Evolutionary conservation across 495 filamentous ascomycete genomes (phyloP).

Genomic region (Hypoxylon perforatum): DNA sequence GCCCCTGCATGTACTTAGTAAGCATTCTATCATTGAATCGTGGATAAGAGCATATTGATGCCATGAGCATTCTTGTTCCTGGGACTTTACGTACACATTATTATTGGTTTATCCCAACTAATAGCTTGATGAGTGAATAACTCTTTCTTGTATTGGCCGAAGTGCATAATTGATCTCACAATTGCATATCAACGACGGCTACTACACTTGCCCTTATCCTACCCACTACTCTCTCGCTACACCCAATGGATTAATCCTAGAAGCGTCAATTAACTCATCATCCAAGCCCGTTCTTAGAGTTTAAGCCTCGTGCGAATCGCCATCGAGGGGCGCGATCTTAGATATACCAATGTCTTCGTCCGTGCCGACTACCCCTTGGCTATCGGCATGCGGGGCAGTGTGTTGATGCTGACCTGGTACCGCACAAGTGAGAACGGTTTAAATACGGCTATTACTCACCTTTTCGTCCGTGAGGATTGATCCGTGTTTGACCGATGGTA

Average conservation of each 20-base stretch:
- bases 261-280: slow-evolving; percentile 16
- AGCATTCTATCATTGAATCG: too few species aligned
- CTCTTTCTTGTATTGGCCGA: too few species aligned
- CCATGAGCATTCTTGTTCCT: too few species aligned
- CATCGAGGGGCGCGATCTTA: slow-evolving; percentile 16
- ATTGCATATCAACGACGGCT: too few species aligned
- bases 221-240: slow-evolving; percentile 4
- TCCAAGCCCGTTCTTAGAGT: slow-evolving; percentile 23
- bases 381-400: slow-evolving; percentile 25
- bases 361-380: slow-evolving; percentile 26
- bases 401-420: slow-evolving; percentile 24
- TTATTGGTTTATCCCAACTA: too few species aligned
- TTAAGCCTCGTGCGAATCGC: slow-evolving; percentile 1
- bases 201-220: too few species aligned
- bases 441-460: slow-evolving; percentile 5
- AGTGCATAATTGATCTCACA: too few species aligned
- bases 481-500: slow-evolving; percentile 13
- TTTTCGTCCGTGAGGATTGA: slow-evolving; percentile 20
- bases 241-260: slow-evolving; percentile 21
- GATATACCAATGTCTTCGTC: slow-evolving; percentile 7
- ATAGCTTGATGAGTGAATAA: too few species aligned
- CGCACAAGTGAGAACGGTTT: too few species aligned
- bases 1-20: too few species aligned
- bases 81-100: too few species aligned
- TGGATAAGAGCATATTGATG: too few species aligned